Evolutionary conservation across 1,284 basidiomycete species (phyloP).

Genomic region (Ganoderma resinaceum): DNA sequence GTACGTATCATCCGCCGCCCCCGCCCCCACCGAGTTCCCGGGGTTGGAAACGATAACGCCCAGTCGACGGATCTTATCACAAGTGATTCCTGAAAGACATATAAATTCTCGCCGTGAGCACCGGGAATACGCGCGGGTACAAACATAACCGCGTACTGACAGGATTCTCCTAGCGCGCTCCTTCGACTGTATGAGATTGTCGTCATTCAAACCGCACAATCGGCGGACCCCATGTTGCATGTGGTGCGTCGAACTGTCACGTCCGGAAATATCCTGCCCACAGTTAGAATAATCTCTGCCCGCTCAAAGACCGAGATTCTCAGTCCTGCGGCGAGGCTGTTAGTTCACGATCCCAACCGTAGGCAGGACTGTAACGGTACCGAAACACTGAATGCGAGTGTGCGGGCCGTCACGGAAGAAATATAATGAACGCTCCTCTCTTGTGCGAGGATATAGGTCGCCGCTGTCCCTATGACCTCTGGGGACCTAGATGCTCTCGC

Average conservation of each 20-base stretch:
- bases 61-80: neutral
- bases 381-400: neutral
- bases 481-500: too few relatives aligned
- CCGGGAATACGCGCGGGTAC: neutral
- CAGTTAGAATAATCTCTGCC: neutral
- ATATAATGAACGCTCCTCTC: neutral
- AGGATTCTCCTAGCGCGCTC: neutral
- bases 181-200: neutral
- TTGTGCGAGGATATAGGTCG: neutral
- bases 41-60: neutral
- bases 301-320: neutral
- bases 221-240: neutral
- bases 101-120: neutral
- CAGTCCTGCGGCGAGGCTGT: neutral
- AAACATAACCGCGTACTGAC: neutral
- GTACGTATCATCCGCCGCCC: neutral
- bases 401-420: neutral
- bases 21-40: neutral
- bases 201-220: slow-evolving; percentile 2
- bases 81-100: neutral
- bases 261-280: neutral
- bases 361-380: neutral
- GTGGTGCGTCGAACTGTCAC: neutral
- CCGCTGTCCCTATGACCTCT: neutral
- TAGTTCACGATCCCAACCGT: neutral